Evolutionary conservation across 1,139 yeast genomes (phyloP).

Genomic region (Hemisphaericaspora lyxosophila): DNA sequence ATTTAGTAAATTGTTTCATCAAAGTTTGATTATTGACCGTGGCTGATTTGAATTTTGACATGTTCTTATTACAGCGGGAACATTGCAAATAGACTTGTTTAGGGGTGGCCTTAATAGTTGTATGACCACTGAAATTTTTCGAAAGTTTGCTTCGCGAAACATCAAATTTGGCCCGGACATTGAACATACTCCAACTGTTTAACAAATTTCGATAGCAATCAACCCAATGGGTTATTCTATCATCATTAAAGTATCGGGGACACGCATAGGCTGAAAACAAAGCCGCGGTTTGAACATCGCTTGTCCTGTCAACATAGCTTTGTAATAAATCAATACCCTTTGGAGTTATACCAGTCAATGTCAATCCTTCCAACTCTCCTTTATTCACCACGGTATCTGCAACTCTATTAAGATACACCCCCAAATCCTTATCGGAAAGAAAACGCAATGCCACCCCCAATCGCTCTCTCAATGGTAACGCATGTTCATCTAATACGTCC

Average conservation of each 20-base stretch:
- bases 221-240: conserved; percentile 74
- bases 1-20: conserved; percentile 41
- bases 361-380: conserved; percentile 90
- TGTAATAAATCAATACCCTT: conserved; percentile 79
- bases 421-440: conserved; percentile 73
- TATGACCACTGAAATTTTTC: conserved; percentile 47
- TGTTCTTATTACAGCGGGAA: conserved; percentile 73
- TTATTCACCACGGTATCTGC: conserved; percentile 68
- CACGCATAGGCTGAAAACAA: conserved; percentile 76
- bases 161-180: conserved; percentile 79
- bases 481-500: conserved; percentile 88
- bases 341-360: conserved; percentile 86
- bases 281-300: conserved; percentile 93
- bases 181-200: conserved; percentile 83
- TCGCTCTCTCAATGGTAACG: conserved; percentile 83
- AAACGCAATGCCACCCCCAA: conserved; percentile 88
- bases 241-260: conserved; percentile 77
- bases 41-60: conserved; percentile 35
- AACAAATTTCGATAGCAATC: conserved; percentile 70
- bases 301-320: conserved; percentile 82
- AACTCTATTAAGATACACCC: conserved; percentile 64
- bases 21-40: conserved; percentile 27
- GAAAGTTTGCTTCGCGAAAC: conserved; percentile 72
- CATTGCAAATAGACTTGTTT: conserved; percentile 83
- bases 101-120: conserved; percentile 54